phyloP scores from a whole-genome alignment of 768 basidiomycete genomes.

The Paxillus ammoniavirescens region DNA sequence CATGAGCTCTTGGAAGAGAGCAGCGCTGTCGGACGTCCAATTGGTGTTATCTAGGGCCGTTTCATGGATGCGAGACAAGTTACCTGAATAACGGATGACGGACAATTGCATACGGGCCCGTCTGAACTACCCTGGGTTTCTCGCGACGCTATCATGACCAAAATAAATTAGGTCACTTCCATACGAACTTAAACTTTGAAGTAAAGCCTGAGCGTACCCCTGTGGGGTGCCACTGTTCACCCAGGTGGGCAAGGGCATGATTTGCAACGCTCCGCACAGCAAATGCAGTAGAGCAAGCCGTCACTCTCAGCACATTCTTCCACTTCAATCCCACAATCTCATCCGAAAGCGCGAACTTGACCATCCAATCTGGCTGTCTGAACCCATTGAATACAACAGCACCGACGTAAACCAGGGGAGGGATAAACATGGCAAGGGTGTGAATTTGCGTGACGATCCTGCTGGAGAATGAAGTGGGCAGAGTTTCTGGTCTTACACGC shows the following conservation, averaged over 20 bases:
- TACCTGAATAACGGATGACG: too few relatives aligned
- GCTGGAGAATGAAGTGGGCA: conserved; percentile 8
- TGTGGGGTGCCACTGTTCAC: too few relatives aligned
- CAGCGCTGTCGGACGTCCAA: too few relatives aligned
- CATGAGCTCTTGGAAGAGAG: too few relatives aligned
- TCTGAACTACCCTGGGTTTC: background rate
- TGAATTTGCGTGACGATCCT: conserved; percentile 21
- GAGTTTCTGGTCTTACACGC: conserved; percentile 1
- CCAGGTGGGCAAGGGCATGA: background rate
- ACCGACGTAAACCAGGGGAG: conserved; percentile 21
- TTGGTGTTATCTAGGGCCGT: too few relatives aligned
- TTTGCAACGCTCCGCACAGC: background rate
- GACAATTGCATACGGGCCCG: background rate
- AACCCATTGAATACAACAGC: conserved; percentile 19
- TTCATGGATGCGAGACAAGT: too few relatives aligned
- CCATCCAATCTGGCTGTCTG: conserved; percentile 28
- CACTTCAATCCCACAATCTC: conserved; percentile 4
- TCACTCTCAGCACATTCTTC: conserved; percentile 11
- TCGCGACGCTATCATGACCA: too few relatives aligned
- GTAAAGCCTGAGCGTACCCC: too few relatives aligned
- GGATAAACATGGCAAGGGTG: conserved; percentile 3
- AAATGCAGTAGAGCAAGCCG: conserved; percentile 14
- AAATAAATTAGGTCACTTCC: too few relatives aligned
- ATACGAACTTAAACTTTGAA: too few relatives aligned
- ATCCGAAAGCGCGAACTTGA: conserved; percentile 10